phyloP scores from a whole-genome alignment of 2,329 filamentous ascomycete genomes.

The Furcasterigmium sp. region DNA sequence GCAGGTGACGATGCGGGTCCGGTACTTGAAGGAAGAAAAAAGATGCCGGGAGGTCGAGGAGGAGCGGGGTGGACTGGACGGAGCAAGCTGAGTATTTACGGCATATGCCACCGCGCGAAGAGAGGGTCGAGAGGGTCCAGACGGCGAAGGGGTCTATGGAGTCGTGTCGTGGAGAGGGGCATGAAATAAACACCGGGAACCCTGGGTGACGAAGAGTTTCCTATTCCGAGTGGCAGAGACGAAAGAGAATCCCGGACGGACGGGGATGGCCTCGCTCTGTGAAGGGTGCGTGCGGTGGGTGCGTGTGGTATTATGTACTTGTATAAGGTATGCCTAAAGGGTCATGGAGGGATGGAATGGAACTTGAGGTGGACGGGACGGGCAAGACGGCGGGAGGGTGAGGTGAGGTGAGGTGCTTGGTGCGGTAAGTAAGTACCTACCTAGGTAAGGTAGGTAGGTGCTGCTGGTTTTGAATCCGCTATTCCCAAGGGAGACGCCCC shows the following conservation, averaged over 20 bases:
- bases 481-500: background rate
- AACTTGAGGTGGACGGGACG: too few relatives aligned
- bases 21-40: background rate
- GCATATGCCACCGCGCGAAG: too few relatives aligned
- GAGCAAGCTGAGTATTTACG: too few relatives aligned
- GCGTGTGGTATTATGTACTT: background rate
- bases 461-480: background rate
- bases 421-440: too few relatives aligned
- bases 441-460: too few relatives aligned
- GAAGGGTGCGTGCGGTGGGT: background rate
- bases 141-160: background rate
- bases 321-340: too few relatives aligned
- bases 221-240: too few relatives aligned
- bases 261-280: background rate
- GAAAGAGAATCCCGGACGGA: constrained; percentile 2
- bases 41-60: background rate
- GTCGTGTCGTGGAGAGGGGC: background rate
- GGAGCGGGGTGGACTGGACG: background rate
- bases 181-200: constrained; percentile 1
- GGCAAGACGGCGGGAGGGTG: too few relatives aligned
- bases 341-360: too few relatives aligned
- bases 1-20: background rate
- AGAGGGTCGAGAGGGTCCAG: background rate
- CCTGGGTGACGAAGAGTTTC: constrained; percentile 2
- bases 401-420: too few relatives aligned